Conservation (phyloP, 2,329 filamentous ascomycete genomes). For the Zymoseptoria ardabiliae region DNA sequence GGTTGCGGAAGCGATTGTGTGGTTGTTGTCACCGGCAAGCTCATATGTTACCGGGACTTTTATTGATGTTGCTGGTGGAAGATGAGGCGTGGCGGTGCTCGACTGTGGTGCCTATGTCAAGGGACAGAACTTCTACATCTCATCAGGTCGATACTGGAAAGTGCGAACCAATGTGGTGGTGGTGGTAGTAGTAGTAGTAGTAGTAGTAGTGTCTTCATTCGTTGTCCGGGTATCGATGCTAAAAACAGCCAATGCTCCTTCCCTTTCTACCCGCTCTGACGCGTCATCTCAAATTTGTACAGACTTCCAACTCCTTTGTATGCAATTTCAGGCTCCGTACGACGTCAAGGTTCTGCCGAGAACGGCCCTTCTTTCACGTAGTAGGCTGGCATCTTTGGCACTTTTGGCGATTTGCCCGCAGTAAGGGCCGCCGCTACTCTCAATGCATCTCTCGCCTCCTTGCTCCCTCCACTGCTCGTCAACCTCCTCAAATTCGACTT, state of each 20-base stretch:
- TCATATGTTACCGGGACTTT: constrained; percentile 18
- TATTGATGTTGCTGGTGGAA: constrained; percentile 18
- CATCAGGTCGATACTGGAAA: too few relatives aligned
- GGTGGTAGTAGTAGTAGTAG: too few relatives aligned
- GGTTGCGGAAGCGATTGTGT: constrained; percentile 24
- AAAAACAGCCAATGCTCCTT: too few relatives aligned
- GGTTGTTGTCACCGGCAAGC: constrained; percentile 17
- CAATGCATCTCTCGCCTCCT: constrained; percentile 33
- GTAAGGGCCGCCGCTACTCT: constrained; percentile 19
- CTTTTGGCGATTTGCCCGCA: constrained; percentile 37
- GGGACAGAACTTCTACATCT: too few relatives aligned
- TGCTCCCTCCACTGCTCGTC: constrained; percentile 47
- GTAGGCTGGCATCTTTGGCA: constrained; percentile 43
- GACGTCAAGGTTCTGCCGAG: constrained; percentile 26
- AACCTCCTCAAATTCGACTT: constrained; percentile 54
- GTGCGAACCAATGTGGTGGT: too few relatives aligned
- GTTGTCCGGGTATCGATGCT: too few relatives aligned
- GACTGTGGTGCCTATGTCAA: too few relatives aligned
- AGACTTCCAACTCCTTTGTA: too few relatives aligned
- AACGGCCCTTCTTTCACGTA: constrained; percentile 25
- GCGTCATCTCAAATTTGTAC: too few relatives aligned
- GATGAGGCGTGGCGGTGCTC: constrained; percentile 2
- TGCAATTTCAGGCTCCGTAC: neutral
- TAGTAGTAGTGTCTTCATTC: too few relatives aligned
- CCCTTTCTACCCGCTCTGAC: too few relatives aligned